Conservation (phyloP, 352 stramenopile species). For the Phytophthora chlamydospora region DNA sequence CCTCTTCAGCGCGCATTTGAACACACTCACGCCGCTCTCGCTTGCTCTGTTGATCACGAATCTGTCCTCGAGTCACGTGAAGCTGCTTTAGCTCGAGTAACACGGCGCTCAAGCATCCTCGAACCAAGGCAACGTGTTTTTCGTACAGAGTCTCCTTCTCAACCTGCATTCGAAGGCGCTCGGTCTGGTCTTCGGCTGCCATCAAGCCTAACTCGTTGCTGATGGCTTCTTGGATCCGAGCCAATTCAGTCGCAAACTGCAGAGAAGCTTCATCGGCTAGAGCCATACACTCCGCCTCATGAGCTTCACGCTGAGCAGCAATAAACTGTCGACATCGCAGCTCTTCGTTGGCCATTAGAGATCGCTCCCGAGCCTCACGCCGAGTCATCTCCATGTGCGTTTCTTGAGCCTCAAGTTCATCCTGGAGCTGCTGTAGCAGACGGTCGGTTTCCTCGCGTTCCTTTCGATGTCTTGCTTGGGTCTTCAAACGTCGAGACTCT, state of each 20-base stretch:
- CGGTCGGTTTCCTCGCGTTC: slow-evolving; percentile 16
- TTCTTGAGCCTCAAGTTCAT: slow-evolving; percentile 29
- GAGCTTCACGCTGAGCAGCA: slow-evolving; percentile 20
- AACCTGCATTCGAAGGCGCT: slow-evolving; percentile 24
- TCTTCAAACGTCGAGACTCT: slow-evolving; percentile 21
- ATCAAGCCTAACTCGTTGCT: slow-evolving; percentile 14
- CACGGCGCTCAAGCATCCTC: slow-evolving; percentile 19
- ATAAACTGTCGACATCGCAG: background rate
- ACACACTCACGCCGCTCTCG: slow-evolving; percentile 42
- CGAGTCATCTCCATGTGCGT: slow-evolving; percentile 7
- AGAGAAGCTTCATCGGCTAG: slow-evolving; percentile 30
- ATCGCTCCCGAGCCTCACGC: slow-evolving; percentile 22
- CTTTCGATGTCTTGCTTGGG: slow-evolving; percentile 15
- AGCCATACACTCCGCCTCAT: slow-evolving; percentile 11
- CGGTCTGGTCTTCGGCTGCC: slow-evolving; percentile 28
- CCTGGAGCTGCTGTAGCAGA: slow-evolving; percentile 24
- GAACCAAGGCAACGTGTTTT: slow-evolving; percentile 9
- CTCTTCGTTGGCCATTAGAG: slow-evolving; percentile 28
- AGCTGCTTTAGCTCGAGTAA: slow-evolving; percentile 37
- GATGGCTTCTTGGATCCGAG: slow-evolving; percentile 5
- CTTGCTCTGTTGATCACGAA: slow-evolving; percentile 27
- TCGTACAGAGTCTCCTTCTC: slow-evolving; percentile 19
- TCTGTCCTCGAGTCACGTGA: slow-evolving; percentile 25
- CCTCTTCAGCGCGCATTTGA: slow-evolving; percentile 60
- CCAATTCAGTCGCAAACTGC: slow-evolving; percentile 2